Conservation (phyloP, 176 grass and related monocot genomes). For the Aegilops sharonensis region DNA sequence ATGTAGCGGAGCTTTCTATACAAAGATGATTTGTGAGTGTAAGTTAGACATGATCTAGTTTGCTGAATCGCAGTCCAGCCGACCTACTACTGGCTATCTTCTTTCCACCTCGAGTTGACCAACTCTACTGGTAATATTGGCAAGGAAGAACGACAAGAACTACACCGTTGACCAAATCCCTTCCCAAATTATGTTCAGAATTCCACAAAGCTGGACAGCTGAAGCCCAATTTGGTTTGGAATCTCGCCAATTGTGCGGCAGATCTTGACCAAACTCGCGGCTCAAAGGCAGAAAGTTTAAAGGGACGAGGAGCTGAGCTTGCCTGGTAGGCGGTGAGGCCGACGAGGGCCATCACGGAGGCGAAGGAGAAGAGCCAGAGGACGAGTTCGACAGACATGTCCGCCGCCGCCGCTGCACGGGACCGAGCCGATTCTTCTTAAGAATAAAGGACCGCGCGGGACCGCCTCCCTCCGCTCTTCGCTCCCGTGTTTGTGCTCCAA, state of each 20-base stretch:
- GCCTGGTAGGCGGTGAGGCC: constrained; percentile 79
- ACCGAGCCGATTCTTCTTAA: background rate
- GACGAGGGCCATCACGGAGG: constrained; percentile 63
- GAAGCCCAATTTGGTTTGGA: background rate
- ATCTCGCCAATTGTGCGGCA: background rate
- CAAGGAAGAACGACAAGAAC: background rate
- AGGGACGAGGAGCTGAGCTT: background rate
- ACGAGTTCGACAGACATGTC: constrained; percentile 77
- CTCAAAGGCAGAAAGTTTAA: background rate
- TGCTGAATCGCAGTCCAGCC: background rate
- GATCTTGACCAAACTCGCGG: constrained; percentile 1
- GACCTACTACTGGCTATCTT: constrained; percentile 4
- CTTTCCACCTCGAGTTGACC: constrained; percentile 3
- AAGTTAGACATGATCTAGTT: background rate
- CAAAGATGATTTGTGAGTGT: background rate
- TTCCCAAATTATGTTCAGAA: background rate
- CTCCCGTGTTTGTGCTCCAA: background rate
- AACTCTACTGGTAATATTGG: background rate
- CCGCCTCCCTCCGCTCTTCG: background rate
- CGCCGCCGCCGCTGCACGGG: background rate
- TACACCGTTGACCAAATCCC: constrained; percentile 18
- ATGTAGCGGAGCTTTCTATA: background rate
- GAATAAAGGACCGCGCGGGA: background rate
- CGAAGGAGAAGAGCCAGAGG: constrained; percentile 81
- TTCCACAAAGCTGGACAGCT: background rate